Evolutionary conservation across 768 basidiomycete genomes (phyloP).

Genomic region (Amanita muscaria): DNA sequence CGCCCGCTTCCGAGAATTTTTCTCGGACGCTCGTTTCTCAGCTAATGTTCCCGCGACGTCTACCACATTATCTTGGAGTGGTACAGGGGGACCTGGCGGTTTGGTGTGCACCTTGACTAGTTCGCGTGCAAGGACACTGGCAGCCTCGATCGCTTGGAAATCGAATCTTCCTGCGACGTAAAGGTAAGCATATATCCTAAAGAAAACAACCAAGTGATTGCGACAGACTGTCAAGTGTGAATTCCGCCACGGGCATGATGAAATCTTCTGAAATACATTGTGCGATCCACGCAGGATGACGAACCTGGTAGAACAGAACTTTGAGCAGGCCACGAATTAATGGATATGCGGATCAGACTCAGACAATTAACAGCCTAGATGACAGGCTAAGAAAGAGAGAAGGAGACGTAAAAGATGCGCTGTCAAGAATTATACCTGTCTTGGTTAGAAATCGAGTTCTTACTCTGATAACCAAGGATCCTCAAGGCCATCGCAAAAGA

Average conservation of each 20-base stretch:
- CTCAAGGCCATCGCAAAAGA: constrained; percentile 28
- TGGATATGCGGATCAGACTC: not conserved
- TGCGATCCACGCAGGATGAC: constrained; percentile 30
- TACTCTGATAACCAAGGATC: constrained; percentile 32
- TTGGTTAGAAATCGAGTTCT: constrained; percentile 5
- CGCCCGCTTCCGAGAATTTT: not conserved
- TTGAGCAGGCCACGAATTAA: too few relatives aligned
- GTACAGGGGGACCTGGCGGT: too few relatives aligned
- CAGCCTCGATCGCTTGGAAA: not conserved
- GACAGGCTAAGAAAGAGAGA: constrained; percentile 3
- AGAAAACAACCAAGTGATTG: not conserved
- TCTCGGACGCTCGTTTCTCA: too few relatives aligned
- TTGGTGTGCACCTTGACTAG: not conserved
- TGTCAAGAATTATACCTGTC: not conserved
- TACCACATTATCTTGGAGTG: too few relatives aligned
- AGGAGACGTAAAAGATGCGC: too few relatives aligned
- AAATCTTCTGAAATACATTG: constrained; percentile 25
- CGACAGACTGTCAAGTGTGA: constrained; percentile 27
- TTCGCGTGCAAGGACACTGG: not conserved
- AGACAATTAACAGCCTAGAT: constrained; percentile 4
- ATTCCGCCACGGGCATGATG: constrained; percentile 28
- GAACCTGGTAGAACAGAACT: constrained; percentile 17
- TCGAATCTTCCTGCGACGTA: constrained; percentile 4
- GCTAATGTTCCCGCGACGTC: too few relatives aligned
- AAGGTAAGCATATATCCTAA: too few relatives aligned